Evolutionary conservation across 768 basidiomycete genomes (phyloP).

Genomic region (Xerocomellus amylosporus): DNA sequence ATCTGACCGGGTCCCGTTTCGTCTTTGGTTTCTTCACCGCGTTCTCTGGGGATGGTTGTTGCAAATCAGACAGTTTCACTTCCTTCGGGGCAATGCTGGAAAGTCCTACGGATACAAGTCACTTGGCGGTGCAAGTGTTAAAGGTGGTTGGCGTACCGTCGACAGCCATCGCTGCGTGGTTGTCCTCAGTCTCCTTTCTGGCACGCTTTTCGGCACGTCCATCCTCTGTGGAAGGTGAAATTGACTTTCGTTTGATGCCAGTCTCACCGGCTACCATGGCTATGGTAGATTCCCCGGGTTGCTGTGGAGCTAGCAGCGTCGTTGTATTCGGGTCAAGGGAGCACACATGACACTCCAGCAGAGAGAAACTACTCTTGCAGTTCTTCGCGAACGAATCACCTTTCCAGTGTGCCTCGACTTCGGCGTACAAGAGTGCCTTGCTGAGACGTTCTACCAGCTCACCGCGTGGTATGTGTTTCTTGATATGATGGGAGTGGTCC

Average conservation of each 20-base stretch:
- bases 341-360: slow-evolving; percentile 75
- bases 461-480: slow-evolving; percentile 75
- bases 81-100: slow-evolving; percentile 18
- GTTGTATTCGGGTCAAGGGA: slow-evolving; percentile 44
- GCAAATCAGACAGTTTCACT: slow-evolving; percentile 16
- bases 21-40: slow-evolving; percentile 34
- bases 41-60: slow-evolving; percentile 19
- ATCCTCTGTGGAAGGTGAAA: slow-evolving; percentile 41
- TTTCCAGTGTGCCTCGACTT: slow-evolving; percentile 83
- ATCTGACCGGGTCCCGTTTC: slow-evolving; percentile 41
- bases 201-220: slow-evolving; percentile 63
- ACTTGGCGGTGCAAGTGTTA: slow-evolving; percentile 26
- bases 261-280: slow-evolving; percentile 18
- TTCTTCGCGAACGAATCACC: slow-evolving; percentile 55
- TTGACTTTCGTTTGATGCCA: slow-evolving; percentile 51
- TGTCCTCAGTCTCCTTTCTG: slow-evolving; percentile 48
- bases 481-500: slow-evolving; percentile 63
- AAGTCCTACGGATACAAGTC: slow-evolving; percentile 14
- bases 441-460: slow-evolving; percentile 77
- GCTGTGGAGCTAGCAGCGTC: slow-evolving; percentile 16
- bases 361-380: slow-evolving; percentile 69
- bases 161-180: slow-evolving; percentile 33
- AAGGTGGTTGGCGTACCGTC: slow-evolving; percentile 36
- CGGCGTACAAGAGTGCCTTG: slow-evolving; percentile 76
- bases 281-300: slow-evolving; percentile 10